phyloP scores from a whole-genome alignment of 305 asterid species.

The Rubia tinctorum region DNA sequence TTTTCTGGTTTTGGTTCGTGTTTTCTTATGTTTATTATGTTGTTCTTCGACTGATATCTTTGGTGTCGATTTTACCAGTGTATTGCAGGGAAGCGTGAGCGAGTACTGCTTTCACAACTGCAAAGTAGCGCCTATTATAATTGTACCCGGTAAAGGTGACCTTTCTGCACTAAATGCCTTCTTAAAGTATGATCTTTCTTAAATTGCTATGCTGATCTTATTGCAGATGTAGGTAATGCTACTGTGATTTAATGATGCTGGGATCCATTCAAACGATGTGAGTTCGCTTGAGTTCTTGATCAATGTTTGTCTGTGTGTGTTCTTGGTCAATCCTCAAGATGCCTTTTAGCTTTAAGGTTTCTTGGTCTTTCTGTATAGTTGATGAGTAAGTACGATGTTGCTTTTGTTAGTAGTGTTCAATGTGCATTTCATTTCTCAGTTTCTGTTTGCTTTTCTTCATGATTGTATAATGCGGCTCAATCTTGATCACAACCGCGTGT shows the following conservation, averaged over 20 bases:
- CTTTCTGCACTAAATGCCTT: no score
- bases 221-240: constrained; percentile 65
- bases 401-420: not conserved
- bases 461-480: not conserved
- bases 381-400: no score
- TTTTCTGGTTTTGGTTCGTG: not conserved
- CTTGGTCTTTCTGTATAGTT: constrained; percentile 4
- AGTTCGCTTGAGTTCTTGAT: no score
- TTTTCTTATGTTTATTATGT: not conserved
- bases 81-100: constrained; percentile 78
- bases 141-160: constrained; percentile 86
- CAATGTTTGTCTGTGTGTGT: no score
- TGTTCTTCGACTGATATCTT: constrained; percentile 12
- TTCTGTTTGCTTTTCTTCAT: not conserved
- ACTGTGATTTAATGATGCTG: constrained; percentile 45
- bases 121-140: constrained; percentile 75
- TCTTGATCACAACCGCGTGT: no score
- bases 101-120: constrained; percentile 92
- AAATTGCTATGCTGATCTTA: constrained; percentile 4
- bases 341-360: not conserved
- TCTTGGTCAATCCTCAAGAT: constrained; percentile 1
- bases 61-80: constrained; percentile 36
- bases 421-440: not conserved
- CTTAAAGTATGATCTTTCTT: not conserved
- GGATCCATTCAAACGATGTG: constrained; percentile 8